Base-by-base conservation (phyloP, 768 basidiomycete species). In the Boletales sp. region DNA sequence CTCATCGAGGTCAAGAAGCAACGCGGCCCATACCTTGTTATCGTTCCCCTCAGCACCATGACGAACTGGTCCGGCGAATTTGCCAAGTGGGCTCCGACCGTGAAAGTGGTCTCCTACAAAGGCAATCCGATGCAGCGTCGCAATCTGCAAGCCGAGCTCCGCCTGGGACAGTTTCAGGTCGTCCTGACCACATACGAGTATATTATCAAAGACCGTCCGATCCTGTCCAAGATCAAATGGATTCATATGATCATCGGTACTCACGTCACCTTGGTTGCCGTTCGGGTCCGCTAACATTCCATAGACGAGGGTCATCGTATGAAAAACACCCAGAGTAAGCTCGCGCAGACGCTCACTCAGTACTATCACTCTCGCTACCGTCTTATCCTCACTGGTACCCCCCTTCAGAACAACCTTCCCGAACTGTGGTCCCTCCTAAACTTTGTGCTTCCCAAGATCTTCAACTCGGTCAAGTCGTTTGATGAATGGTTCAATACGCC, bases 401-500 rank as follows among this genome's bases (percentile, higher is more conserved):
- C 94, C 9, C 78, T 97, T 10, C 94, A 97, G 70, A 97, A 97
- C 74, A 97, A 97, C 67, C 82, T 97, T 32, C 93, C 94, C 6
- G 94, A 97, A 69, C 72, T 97, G 37, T 97, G 94, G 94, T 81
- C 94, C 1, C 76, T 97, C 40, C 85, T 97, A 63, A 97, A 97
- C 68, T 97, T 97, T 65, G 93, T 88, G 31, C 78, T 93, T 6
- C 92, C 92, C 13, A 93, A 90, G 71, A 84, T 98, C 65, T 98
- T 99, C 79, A 98, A 97, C 74, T 98, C 95, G 1, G 94, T 97
- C 53, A 95, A 97, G 68, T 95, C 94, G 18, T 98, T 99, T 67
- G 97, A 98, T 61, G 97, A 98, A 64, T 99, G 97, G 97, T 99
- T 98, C 79, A 98, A 97, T 73, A 97, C 95, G 2, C 97, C 97